These are phyloP conservation scores for Coccomyxa sp. DNA, from an alignment of 139 green algal genomes.

Conservation along the genomic window DNA sequence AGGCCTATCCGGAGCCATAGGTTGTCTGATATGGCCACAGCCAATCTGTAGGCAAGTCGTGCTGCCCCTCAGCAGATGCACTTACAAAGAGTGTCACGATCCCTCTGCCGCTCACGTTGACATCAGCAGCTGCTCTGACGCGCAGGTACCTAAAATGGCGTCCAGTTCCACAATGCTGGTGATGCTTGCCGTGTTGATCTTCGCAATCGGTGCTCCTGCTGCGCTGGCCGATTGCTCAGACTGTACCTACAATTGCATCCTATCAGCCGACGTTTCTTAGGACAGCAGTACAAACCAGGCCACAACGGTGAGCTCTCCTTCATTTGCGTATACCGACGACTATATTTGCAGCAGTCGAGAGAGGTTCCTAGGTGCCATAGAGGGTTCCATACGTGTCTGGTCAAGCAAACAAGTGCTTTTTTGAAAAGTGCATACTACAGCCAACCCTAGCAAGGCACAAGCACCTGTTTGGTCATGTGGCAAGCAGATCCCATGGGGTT, in stretches of 20 bases:
- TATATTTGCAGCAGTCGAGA: background rate
- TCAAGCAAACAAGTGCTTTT: background rate
- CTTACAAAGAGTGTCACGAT: background rate
- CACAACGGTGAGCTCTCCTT: background rate
- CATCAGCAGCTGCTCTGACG: background rate
- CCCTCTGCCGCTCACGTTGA: background rate
- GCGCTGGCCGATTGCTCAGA: slow-evolving; percentile 1
- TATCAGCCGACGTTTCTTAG: background rate
- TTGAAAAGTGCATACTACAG: background rate
- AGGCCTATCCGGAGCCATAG: background rate
- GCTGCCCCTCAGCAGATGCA: background rate
- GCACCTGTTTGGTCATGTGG: background rate
- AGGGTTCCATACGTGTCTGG: background rate
- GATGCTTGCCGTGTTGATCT: background rate
- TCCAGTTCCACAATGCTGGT: background rate
- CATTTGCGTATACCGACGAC: background rate
- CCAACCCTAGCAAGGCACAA: background rate
- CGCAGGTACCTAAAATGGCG: background rate
- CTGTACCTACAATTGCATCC: background rate
- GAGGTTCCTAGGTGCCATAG: background rate
- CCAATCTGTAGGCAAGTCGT: background rate
- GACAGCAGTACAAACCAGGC: background rate
- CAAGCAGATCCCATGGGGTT: no score
- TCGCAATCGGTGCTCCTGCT: background rate
- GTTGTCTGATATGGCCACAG: background rate